Evolutionary conservation across 176 grass and related monocot species (phyloP).

Genomic region (Alopecurus myosuroides): DNA sequence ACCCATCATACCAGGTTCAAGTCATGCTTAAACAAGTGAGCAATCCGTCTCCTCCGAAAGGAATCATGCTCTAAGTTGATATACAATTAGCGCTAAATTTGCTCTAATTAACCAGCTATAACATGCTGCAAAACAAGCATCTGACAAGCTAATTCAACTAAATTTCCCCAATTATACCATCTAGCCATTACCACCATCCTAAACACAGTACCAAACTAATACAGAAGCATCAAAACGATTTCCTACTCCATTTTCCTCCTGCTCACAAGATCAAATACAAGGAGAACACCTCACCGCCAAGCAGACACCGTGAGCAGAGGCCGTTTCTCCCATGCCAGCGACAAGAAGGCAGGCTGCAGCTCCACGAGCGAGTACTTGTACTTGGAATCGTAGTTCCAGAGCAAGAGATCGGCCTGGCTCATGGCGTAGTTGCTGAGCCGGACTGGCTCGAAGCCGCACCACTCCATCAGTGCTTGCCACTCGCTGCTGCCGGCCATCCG

Average conservation of each 20-base stretch:
- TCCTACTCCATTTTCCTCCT: conserved; percentile 8
- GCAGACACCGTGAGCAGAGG: conserved; percentile 85
- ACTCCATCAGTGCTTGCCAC: conserved; percentile 71
- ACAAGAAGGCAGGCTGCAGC: conserved; percentile 52
- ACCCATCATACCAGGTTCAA: not conserved
- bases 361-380: conserved; percentile 72
- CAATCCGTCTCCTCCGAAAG: not conserved
- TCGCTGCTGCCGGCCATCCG: conserved; percentile 65
- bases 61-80: conserved; percentile 12
- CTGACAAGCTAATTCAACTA: conserved; percentile 20
- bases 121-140: conserved; percentile 2
- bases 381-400: conserved; percentile 93
- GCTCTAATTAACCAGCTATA: not conserved
- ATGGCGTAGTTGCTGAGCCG: conserved; percentile 82
- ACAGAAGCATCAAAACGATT: conserved; percentile 27
- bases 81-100: conserved; percentile 41
- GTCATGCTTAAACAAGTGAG: not conserved
- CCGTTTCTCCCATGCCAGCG: conserved; percentile 71
- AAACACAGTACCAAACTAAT: conserved; percentile 17
- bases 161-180: conserved; percentile 36
- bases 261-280: not conserved
- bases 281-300: conserved; percentile 59
- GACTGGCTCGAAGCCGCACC: conserved; percentile 58
- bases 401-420: conserved; percentile 88
- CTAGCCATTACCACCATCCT: conserved; percentile 33